Evolutionary conservation across 2,329 filamentous ascomycete genomes (phyloP), one percentile per base, ranked within the genome.

Genomic region (Nakataea oryzae): DNA sequence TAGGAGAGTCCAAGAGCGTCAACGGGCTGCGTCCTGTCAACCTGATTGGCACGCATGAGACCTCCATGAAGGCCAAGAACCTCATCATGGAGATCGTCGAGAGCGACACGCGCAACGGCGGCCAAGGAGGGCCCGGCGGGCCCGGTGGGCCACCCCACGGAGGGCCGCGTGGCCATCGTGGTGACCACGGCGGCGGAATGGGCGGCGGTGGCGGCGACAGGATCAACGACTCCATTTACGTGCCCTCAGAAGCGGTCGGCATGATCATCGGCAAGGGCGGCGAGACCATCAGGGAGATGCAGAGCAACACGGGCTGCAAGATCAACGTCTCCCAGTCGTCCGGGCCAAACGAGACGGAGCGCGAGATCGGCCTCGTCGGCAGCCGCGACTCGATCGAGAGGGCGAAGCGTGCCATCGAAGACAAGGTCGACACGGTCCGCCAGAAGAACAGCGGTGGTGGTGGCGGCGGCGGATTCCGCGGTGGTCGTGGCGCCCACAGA

Each of bases 241-340:
- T 96, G 12, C 92, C 92, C 14, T 93, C 91, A 27, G 92, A 96
- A 72, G 89, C 92, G 7, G 92, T 96, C 62, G 92, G 92, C 64
- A 96, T 96, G 92, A 96, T 96, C 66, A 96, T 96, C 64, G 92
- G 93, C 66, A 96, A 96, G 79, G 90, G 91, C 62, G 92, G 92
- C 66, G 92, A 96, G 76, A 96, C 92, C 0, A 96, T 96, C 72
- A 91, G 93, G 66, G 91, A 96, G 68, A 96, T 96, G 88, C 92
- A 96, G 74, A 88, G 86, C 70, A 83, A 79, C 34, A 95, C 91
- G 6, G 89, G 90, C 57, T 96, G 93, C 82, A 96, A 96, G 78
- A 96, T 96, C 79, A 96, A 96, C 69, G 92, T 96, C 29, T 90
- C 90, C 34, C 90, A 90, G 69, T 87, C 91, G 9, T 87, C 86